These are phyloP conservation scores for Cutaneotrichosporon spelunceum DNA, from an alignment of 1,284 basidiomycete genomes.

Conservation along the genomic window DNA sequence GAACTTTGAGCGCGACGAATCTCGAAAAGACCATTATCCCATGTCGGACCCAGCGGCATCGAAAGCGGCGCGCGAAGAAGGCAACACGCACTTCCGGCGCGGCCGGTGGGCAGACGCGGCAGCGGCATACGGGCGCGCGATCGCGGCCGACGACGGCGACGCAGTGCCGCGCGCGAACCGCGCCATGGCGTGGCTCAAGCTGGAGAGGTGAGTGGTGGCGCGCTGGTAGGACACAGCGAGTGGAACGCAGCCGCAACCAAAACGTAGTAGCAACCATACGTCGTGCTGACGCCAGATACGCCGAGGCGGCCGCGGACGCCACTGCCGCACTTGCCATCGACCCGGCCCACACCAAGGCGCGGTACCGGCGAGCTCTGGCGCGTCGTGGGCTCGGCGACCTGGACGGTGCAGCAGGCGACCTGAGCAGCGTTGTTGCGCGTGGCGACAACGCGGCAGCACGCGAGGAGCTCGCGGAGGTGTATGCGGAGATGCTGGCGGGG, in stretches of 20 bases:
- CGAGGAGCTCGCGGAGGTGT: constrained; percentile 37
- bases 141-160: constrained; percentile 36
- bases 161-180: constrained; percentile 44
- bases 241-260: too few species aligned
- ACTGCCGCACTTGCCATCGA: constrained; percentile 33
- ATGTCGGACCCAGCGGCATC: constrained; percentile 10
- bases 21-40: neutral
- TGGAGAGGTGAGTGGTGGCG: constrained; percentile 38
- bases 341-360: constrained; percentile 42
- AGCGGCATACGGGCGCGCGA: constrained; percentile 45
- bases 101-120: constrained; percentile 46
- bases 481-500: neutral
- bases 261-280: neutral
- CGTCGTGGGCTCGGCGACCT: constrained; percentile 34
- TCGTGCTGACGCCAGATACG: constrained; percentile 30
- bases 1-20: neutral
- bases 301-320: constrained; percentile 49
- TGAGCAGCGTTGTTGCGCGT: constrained; percentile 5
- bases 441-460: constrained; percentile 39
- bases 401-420: constrained; percentile 26
- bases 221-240: too few species aligned
- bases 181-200: constrained; percentile 49
- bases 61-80: constrained; percentile 25
- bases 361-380: constrained; percentile 44
- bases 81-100: constrained; percentile 48